Conservation (phyloP, 1,284 basidiomycete genomes). For the Hypsizygus ulmarius region DNA sequence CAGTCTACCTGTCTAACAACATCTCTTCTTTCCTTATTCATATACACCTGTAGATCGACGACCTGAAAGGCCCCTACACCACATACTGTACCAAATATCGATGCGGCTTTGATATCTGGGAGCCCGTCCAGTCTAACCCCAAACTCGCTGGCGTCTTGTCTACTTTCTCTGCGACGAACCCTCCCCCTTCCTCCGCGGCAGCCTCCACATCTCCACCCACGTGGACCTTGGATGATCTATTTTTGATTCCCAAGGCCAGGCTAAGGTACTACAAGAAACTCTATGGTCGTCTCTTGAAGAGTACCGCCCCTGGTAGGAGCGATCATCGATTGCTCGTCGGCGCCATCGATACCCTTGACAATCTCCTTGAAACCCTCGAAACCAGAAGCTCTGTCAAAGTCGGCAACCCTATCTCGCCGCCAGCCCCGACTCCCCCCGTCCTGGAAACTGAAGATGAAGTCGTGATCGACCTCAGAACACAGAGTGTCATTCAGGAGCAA, state of each 20-base stretch:
- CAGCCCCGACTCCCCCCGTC: constrained; percentile 20
- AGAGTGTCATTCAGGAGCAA: constrained; percentile 28
- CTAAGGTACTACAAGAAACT: constrained; percentile 93
- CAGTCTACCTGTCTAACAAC: constrained; percentile 19
- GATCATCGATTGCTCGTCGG: constrained; percentile 82
- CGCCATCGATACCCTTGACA: constrained; percentile 82
- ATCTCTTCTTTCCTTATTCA: background rate
- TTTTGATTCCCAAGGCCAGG: constrained; percentile 81
- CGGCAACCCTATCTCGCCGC: constrained; percentile 25
- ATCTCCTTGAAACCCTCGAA: constrained; percentile 68
- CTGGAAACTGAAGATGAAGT: constrained; percentile 48
- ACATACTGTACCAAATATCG: constrained; percentile 76
- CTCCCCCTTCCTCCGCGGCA: constrained; percentile 49
- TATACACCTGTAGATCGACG: constrained; percentile 67
- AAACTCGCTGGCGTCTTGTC: constrained; percentile 70
- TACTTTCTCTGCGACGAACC: constrained; percentile 65
- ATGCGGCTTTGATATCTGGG: constrained; percentile 82
- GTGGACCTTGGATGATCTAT: constrained; percentile 89
- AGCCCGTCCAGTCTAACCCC: constrained; percentile 72
- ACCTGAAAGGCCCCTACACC: constrained; percentile 85
- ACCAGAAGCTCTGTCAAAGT: constrained; percentile 49
- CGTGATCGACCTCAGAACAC: constrained; percentile 49
- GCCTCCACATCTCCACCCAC: constrained; percentile 38
- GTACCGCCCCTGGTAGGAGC: constrained; percentile 83
- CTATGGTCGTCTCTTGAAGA: constrained; percentile 85